phyloP scores from a whole-genome alignment of 768 basidiomycete species.

The Tricholoma bakamatsutake region DNA sequence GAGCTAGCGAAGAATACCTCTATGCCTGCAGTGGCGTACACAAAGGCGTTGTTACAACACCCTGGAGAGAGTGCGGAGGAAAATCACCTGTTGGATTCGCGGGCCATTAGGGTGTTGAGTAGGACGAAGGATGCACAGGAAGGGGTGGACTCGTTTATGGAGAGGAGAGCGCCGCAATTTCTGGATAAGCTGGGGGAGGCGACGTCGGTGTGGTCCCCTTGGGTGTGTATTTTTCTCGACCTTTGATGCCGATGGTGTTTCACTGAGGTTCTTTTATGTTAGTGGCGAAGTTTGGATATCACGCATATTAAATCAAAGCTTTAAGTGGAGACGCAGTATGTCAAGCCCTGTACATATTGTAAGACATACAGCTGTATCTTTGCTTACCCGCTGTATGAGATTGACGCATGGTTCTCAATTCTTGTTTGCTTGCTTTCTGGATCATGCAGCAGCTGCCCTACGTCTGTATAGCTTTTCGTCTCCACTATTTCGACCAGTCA shows the following conservation, averaged over 20 bases:
- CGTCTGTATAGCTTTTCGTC: no score
- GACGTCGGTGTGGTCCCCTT: slow-evolving; percentile 41
- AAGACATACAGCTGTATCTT: no score
- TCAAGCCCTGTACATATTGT: neutral
- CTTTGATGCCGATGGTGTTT: neutral
- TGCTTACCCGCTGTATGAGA: neutral
- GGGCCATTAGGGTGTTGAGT: slow-evolving; percentile 36
- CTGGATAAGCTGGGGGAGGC: slow-evolving; percentile 37
- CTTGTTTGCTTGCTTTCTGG: no score
- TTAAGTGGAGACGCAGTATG: neutral
- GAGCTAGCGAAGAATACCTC: slow-evolving; percentile 48
- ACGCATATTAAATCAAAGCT: slow-evolving; percentile 13
- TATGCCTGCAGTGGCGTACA: slow-evolving; percentile 42
- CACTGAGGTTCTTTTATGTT: neutral
- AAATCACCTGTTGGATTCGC: slow-evolving; percentile 49
- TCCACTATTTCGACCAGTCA: no score
- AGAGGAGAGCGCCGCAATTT: slow-evolving; percentile 40
- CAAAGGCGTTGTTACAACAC: slow-evolving; percentile 47
- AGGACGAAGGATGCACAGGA: slow-evolving; percentile 37
- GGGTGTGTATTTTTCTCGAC: slow-evolving; percentile 31
- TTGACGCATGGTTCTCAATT: no score
- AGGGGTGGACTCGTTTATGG: slow-evolving; percentile 43
- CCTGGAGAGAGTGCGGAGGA: slow-evolving; percentile 46
- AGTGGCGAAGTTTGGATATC: slow-evolving; percentile 15
- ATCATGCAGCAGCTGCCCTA: no score